These are phyloP conservation scores for Canna indica DNA, from an alignment of 176 grass and related monocot species.

Conservation along the genomic window DNA sequence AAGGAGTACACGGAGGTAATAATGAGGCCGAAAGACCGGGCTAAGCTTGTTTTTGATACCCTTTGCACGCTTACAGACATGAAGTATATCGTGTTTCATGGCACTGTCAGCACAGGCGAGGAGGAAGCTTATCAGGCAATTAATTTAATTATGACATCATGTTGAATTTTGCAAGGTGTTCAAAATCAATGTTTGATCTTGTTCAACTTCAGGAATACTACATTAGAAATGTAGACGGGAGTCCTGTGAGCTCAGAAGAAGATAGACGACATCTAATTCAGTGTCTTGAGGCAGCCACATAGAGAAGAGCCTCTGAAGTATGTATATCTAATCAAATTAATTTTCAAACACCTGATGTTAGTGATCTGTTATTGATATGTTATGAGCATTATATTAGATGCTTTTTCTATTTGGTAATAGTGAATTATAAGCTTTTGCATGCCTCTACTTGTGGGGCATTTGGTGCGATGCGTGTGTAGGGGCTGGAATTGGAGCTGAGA, in stretches of 20 bases:
- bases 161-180: too few species aligned
- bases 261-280: neutral
- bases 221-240: constrained; percentile 11
- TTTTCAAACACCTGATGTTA: too few species aligned
- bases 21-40: neutral
- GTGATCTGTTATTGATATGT: too few species aligned
- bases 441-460: too few species aligned
- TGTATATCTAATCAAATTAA: too few species aligned
- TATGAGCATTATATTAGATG: too few species aligned
- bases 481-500: constrained; percentile 6
- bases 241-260: neutral
- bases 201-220: constrained; percentile 22
- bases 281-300: constrained; percentile 6
- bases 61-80: constrained; percentile 13
- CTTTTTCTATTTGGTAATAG: too few species aligned
- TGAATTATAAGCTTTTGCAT: too few species aligned
- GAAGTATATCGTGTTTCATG: constrained; percentile 8
- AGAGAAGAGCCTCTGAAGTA: constrained; percentile 1
- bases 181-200: too few species aligned
- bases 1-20: neutral
- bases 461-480: too few species aligned
- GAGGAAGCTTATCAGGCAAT: constrained; percentile 11
- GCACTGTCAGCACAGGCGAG: neutral
- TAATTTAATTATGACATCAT: too few species aligned
- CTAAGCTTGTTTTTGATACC: constrained; percentile 12